Conservation (phyloP, 164 flowering plant species). For the Cinnamomum micranthum region DNA sequence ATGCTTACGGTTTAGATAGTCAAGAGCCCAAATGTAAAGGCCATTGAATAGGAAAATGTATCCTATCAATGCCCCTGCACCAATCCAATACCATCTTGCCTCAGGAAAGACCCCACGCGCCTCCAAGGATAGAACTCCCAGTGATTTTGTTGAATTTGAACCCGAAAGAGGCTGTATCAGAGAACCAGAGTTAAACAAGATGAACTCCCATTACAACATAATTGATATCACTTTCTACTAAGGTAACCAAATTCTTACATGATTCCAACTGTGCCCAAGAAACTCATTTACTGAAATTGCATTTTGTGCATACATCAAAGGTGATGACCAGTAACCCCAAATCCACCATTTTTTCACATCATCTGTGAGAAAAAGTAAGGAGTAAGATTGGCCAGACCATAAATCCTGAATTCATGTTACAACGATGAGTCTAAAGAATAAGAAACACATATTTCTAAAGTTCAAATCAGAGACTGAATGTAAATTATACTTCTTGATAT, state of each 20-base stretch:
- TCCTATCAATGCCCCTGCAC: slow-evolving; percentile 20
- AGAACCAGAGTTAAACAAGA: background rate
- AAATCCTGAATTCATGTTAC: background rate
- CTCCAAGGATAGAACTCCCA: slow-evolving; percentile 16
- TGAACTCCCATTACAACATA: background rate
- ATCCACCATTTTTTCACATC: slow-evolving; percentile 44
- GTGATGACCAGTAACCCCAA: slow-evolving; percentile 49
- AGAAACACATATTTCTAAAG: background rate
- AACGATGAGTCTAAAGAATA: too few relatives aligned
- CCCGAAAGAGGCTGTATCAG: background rate
- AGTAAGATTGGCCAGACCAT: background rate
- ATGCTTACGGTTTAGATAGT: slow-evolving; percentile 23
- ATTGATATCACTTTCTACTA: background rate
- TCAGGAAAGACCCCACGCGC: slow-evolving; percentile 21
- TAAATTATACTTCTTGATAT: slow-evolving; percentile 33
- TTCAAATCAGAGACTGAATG: background rate
- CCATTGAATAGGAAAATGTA: slow-evolving; percentile 19
- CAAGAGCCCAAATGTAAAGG: slow-evolving; percentile 14
- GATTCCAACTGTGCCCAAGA: slow-evolving; percentile 38
- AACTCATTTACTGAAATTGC: slow-evolving; percentile 38
- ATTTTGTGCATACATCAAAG: slow-evolving; percentile 44
- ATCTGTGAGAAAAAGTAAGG: slow-evolving; percentile 16
- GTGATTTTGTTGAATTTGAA: slow-evolving; percentile 8
- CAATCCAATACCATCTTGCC: slow-evolving; percentile 28
- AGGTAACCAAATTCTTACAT: slow-evolving; percentile 14